Conservation (phyloP, 2,329 filamentous ascomycete species). For the Lecanicillium sp. region DNA sequence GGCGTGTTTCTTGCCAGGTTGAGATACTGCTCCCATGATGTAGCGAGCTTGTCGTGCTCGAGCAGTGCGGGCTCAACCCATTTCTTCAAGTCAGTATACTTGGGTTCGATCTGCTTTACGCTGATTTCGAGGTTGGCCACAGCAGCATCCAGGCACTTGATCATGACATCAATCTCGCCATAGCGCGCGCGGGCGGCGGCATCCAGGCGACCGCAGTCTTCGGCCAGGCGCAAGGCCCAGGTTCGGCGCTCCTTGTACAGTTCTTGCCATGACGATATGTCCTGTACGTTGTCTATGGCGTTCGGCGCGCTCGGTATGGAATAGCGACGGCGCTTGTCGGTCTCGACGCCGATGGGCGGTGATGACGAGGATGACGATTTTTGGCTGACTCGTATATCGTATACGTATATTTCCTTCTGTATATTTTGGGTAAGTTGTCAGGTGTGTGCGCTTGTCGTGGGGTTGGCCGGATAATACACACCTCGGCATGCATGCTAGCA, state of each 20-base stretch:
- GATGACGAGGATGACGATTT: conserved; percentile 39
- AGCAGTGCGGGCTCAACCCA: conserved; percentile 62
- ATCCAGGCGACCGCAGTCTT: conserved; percentile 61
- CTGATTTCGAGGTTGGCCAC: conserved; percentile 77
- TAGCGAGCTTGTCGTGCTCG: conserved; percentile 58
- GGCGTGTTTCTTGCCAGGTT: conserved; percentile 56
- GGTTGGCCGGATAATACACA: conserved; percentile 29
- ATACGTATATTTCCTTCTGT: conserved; percentile 89
- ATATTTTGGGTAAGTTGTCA: background rate
- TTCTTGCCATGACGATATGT: conserved; percentile 80
- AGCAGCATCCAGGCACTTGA: conserved; percentile 74
- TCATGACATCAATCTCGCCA: conserved; percentile 66
- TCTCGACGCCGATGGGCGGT: conserved; percentile 37
- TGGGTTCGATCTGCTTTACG: conserved; percentile 63
- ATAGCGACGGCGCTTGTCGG: conserved; percentile 46
- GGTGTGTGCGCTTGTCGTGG: conserved; percentile 6
- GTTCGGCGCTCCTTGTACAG: conserved; percentile 72
- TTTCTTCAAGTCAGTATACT: conserved; percentile 60
- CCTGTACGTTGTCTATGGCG: conserved; percentile 69
- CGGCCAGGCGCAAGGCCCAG: conserved; percentile 68
- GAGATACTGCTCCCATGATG: conserved; percentile 62
- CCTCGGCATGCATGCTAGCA: conserved; percentile 74
- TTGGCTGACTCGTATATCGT: conserved; percentile 71
- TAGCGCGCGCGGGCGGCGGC: conserved; percentile 57
- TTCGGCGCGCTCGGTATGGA: conserved; percentile 66